These are phyloP conservation scores for Fusarium subglutinans DNA, from an alignment of 2,329 filamentous ascomycete genomes.

Conservation along the genomic window DNA sequence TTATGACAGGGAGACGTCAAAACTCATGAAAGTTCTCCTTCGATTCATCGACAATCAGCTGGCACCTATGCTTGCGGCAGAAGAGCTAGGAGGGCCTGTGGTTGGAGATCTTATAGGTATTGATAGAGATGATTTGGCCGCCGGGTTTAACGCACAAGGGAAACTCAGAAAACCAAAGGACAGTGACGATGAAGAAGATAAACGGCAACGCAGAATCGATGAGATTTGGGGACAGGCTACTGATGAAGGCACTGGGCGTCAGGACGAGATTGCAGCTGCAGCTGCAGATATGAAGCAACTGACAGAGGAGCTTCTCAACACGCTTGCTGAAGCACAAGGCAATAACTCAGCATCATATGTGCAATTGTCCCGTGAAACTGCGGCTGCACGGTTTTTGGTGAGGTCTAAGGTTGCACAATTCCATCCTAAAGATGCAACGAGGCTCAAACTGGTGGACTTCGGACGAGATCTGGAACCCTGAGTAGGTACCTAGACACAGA, in stretches of 20 bases:
- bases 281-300: constrained; percentile 67
- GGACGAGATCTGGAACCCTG: constrained; percentile 69
- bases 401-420: constrained; percentile 73
- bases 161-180: constrained; percentile 61
- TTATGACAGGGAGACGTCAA: constrained; percentile 69
- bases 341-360: constrained; percentile 68
- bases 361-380: constrained; percentile 66
- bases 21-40: constrained; percentile 71
- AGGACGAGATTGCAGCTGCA: constrained; percentile 61
- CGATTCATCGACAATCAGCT: constrained; percentile 77
- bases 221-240: constrained; percentile 65
- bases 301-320: constrained; percentile 69
- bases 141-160: constrained; percentile 68
- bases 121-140: constrained; percentile 66
- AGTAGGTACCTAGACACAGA: background rate
- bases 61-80: constrained; percentile 80
- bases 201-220: constrained; percentile 68
- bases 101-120: constrained; percentile 78
- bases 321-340: constrained; percentile 62
- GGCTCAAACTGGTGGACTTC: constrained; percentile 69
- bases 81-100: constrained; percentile 84
- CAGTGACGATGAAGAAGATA: constrained; percentile 53
- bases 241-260: constrained; percentile 37
- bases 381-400: constrained; percentile 70
- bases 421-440: constrained; percentile 69